Percentiles rank a stretch among this genome's conserved stretches.
Conservation (phyloP, 176 grass and related monocot species). For the Oryza rufipogon region DNA sequence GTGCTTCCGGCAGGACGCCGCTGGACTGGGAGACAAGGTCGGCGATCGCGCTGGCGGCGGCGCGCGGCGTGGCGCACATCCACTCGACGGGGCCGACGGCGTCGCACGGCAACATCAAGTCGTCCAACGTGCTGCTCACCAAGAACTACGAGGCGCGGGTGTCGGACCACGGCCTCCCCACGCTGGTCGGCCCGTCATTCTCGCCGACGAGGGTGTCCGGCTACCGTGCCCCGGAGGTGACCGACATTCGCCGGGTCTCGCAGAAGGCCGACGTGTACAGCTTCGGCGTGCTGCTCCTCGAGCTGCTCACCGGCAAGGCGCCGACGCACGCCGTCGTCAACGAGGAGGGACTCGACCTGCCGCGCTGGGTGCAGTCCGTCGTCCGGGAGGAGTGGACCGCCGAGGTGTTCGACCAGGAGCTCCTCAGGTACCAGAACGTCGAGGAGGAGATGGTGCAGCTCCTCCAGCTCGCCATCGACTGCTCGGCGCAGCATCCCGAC, state of each 20-base stretch:
- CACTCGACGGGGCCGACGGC: conserved; percentile 63
- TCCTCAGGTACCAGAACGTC: conserved; percentile 79
- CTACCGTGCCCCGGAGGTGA: conserved; percentile 94
- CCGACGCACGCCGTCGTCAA: conserved; percentile 91
- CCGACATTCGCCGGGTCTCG: conserved; percentile 74
- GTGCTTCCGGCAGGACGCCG: conserved; percentile 77
- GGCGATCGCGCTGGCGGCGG: conserved; percentile 70
- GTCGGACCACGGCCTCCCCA: conserved; percentile 90
- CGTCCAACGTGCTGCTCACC: conserved; percentile 95
- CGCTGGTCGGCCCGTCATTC: conserved; percentile 67
- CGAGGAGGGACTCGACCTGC: conserved; percentile 90
- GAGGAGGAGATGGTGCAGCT: conserved; percentile 99
- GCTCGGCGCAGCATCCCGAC: conserved; percentile 89
- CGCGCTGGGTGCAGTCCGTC: conserved; percentile 93
- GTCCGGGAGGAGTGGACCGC: conserved; percentile 91
- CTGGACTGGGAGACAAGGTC: conserved; percentile 89
- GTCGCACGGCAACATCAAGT: conserved; percentile 99
- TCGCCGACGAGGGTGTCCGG: conserved; percentile 67
- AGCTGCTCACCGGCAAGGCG: conserved; percentile 95
- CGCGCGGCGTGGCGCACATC: conserved; percentile 74
- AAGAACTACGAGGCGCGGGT: conserved; percentile 81
- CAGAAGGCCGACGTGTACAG: conserved; percentile 85
- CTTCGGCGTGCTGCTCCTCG: conserved; percentile 79
- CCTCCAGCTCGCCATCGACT: conserved; percentile 96
- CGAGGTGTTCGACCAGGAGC: conserved; percentile 97